Evolutionary conservation across 2,329 filamentous ascomycete species (phyloP).

Genomic region (Aspergillus sp.): DNA sequence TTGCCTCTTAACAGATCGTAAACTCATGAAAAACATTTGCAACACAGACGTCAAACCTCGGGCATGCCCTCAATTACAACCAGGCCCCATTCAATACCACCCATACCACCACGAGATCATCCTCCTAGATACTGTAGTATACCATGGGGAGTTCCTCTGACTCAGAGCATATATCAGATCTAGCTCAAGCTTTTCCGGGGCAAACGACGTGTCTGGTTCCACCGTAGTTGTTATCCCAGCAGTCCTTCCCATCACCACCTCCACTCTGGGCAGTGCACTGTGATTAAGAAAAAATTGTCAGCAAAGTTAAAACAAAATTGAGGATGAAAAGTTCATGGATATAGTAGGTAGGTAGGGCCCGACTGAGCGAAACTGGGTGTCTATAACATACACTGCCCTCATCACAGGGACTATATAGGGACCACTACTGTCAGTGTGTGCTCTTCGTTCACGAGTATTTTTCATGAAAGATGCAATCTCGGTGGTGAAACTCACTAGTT

Average conservation of each 20-base stretch:
- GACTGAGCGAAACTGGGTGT: too few species aligned
- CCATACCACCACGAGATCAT: neutral
- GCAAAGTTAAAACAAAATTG: neutral
- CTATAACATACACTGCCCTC: neutral
- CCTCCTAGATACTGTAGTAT: neutral
- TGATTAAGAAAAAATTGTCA: neutral
- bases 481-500: neutral
- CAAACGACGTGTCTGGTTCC: neutral
- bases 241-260: neutral
- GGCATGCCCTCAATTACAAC: neutral
- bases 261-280: neutral
- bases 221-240: neutral
- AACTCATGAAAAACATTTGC: neutral
- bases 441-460: neutral
- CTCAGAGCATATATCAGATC: neutral
- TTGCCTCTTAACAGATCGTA: neutral
- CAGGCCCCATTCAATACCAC: neutral
- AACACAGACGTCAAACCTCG: neutral
- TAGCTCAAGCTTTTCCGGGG: neutral
- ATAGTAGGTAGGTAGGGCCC: too few species aligned
- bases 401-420: neutral
- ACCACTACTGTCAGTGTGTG: neutral
- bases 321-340: too few species aligned
- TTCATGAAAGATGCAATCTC: neutral
- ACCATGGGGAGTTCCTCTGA: neutral